Evolutionary conservation across 352 stramenopile genomes (phyloP).

Genomic region (Phytophthora citrophthora): DNA sequence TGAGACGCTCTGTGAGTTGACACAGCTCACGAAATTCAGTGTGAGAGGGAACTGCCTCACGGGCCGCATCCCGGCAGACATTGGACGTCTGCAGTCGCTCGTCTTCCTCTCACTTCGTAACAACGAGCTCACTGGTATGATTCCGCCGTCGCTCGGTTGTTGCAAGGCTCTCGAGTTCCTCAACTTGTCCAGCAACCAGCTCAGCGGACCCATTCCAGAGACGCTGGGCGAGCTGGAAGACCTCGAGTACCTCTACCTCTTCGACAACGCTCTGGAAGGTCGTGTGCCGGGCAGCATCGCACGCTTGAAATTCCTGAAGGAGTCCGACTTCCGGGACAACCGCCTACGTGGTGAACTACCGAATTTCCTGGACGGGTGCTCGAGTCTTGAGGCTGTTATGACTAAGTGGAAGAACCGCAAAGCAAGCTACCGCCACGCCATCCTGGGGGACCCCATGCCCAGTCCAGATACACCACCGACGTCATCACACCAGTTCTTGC

Average conservation of each 20-base stretch:
- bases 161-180: constrained; percentile 87
- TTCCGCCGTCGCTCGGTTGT: constrained; percentile 69
- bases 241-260: constrained; percentile 87
- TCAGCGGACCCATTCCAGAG: constrained; percentile 74
- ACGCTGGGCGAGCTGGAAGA: constrained; percentile 74
- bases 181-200: constrained; percentile 84
- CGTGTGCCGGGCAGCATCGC: constrained; percentile 69
- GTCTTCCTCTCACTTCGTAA: constrained; percentile 88
- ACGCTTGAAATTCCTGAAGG: constrained; percentile 80
- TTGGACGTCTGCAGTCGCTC: constrained; percentile 71
- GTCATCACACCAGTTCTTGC: constrained; percentile 63
- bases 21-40: constrained; percentile 71
- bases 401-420: constrained; percentile 88
- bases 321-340: constrained; percentile 85
- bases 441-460: constrained; percentile 73
- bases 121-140: constrained; percentile 73
- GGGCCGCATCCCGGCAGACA: constrained; percentile 61
- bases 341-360: constrained; percentile 73
- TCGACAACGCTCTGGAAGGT: constrained; percentile 84
- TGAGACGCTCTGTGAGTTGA: constrained; percentile 55
- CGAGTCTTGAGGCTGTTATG: constrained; percentile 79
- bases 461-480: constrained; percentile 37
- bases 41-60: constrained; percentile 81
- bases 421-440: constrained; percentile 75
- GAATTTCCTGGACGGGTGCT: constrained; percentile 84